These are phyloP conservation scores for Syzygium malaccense DNA, from an alignment of 441 rosid species.

Conservation along the genomic window DNA sequence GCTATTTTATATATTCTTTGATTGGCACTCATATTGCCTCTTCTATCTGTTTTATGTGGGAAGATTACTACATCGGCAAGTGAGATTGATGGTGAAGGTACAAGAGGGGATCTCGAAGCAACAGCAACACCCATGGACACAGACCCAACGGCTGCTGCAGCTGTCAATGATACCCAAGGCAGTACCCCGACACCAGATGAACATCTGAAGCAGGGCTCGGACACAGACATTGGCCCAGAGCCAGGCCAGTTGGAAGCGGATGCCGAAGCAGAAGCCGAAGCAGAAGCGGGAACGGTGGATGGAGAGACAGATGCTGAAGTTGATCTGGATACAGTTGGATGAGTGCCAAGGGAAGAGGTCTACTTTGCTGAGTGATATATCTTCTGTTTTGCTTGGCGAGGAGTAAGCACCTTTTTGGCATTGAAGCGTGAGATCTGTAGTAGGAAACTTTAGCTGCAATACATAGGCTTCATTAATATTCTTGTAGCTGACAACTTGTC, in stretches of 20 bases:
- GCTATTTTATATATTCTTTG: background rate
- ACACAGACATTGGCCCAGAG: slow-evolving; percentile 65
- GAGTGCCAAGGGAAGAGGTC: background rate
- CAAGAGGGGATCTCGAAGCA: slow-evolving; percentile 50
- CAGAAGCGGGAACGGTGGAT: slow-evolving; percentile 40
- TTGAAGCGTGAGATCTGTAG: background rate
- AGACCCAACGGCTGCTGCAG: slow-evolving; percentile 27
- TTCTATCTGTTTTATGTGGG: background rate
- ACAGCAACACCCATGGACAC: slow-evolving; percentile 49
- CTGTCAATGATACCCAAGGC: slow-evolving; percentile 27
- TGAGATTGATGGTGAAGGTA: slow-evolving; percentile 63
- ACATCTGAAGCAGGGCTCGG: slow-evolving; percentile 67
- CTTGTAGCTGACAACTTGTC: background rate
- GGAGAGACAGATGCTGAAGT: slow-evolving; percentile 76
- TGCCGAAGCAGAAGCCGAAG: slow-evolving; percentile 18
- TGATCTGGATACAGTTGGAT: slow-evolving; percentile 40
- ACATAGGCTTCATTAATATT: background rate
- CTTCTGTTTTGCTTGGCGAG: background rate
- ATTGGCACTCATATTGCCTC: background rate
- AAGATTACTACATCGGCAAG: slow-evolving; percentile 50
- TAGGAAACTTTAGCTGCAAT: background rate
- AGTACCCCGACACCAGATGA: slow-evolving; percentile 67
- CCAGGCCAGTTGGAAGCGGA: slow-evolving; percentile 72
- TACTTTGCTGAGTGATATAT: background rate
- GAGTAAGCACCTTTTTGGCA: background rate